Evolutionary conservation across 352 stramenopile genomes (phyloP), one percentile per base, ranked within the genome.

Genomic region (Phytopythium aichiense): DNA sequence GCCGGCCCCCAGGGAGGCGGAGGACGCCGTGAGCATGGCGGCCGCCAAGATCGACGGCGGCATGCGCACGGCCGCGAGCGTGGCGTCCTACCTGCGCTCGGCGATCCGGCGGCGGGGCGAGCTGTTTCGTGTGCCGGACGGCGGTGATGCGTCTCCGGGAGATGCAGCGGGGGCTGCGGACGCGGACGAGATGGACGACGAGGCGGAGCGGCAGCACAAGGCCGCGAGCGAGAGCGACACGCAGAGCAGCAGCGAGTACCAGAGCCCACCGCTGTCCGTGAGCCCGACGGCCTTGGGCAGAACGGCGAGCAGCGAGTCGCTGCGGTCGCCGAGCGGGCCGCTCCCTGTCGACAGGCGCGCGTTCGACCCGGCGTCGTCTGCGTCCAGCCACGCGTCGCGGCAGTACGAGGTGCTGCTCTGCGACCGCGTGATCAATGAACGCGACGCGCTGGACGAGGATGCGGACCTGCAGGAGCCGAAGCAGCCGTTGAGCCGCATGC

Each of bases 51-150:
- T 54, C 23, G 31, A 58, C 37, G 37, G 53, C 31, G 22, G 52
- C 18, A 67, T 60, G 28, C 30, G 64, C 22, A 65, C 69, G 31
- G 58, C 71, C 9, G 50, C 49, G 23, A 38, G 73, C 2, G 69
- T 84, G 58, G 69, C 77, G 52, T 68, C 74, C 59, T 86, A 79
- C 35, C 54, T 88, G 18, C 68, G 72, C 23, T 70, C 72, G 3
- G 74, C 73, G 18, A 69, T 83, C n/a, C 53, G 33, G 8, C 2
- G 53, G 0, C 35, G 53, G 1, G 33, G 53, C 20, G 53, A 58
- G 11, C 9, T 57, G 30, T 57, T 57, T 18, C 50, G 50, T 13
- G 50, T 37, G 1, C 18, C 13, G 50, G 50, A 38, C 13, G 50
- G 25, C 20, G 25, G 42, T 20, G 20, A n/a, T 20, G 1, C 45